Conservation (phyloP, 176 grass and related monocot genomes). For the Musa schizocarpa region DNA sequence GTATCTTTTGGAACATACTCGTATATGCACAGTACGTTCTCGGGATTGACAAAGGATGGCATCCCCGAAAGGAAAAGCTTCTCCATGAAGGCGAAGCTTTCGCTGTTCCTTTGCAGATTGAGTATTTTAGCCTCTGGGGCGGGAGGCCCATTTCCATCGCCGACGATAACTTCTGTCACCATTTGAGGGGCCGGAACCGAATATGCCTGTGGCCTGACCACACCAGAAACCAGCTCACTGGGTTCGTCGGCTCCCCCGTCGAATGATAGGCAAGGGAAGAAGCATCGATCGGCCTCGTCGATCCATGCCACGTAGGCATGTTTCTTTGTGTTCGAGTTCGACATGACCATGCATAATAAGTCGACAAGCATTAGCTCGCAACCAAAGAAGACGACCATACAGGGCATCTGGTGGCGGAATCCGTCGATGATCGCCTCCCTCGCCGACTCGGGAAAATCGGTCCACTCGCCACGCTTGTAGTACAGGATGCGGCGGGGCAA, state of each 20-base stretch:
- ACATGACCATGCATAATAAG: conserved; percentile 57
- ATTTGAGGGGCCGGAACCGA: conserved; percentile 36
- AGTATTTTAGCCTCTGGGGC: too few relatives aligned
- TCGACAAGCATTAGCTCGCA: conserved; percentile 46
- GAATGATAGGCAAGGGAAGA: too few relatives aligned
- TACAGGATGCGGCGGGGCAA: conserved; percentile 46
- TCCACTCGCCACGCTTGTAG: conserved; percentile 55
- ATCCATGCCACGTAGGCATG: too few relatives aligned
- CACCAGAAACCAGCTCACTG: conserved; percentile 3
- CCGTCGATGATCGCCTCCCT: conserved; percentile 45
- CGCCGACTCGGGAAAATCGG: conserved; percentile 42
- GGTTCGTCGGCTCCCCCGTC: too few relatives aligned
- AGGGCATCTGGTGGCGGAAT: conserved; percentile 41
- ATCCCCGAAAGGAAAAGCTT: conserved; percentile 66
- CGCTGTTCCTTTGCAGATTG: conserved; percentile 42
- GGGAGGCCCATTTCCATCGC: conserved; percentile 9
- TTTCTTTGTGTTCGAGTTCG: conserved; percentile 38
- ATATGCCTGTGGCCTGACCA: conserved; percentile 25
- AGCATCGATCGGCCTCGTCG: too few relatives aligned
- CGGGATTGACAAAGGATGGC: conserved; percentile 42
- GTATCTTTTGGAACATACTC: conserved; percentile 57
- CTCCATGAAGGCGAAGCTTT: conserved; percentile 43
- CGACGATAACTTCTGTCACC: conserved; percentile 53
- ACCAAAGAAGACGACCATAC: conserved; percentile 35
- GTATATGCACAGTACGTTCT: conserved; percentile 59